Evolutionary conservation across 2,329 filamentous ascomycete species (phyloP), one percentile per base, ranked within the genome.

Genomic region (Trichothecium roseum): DNA sequence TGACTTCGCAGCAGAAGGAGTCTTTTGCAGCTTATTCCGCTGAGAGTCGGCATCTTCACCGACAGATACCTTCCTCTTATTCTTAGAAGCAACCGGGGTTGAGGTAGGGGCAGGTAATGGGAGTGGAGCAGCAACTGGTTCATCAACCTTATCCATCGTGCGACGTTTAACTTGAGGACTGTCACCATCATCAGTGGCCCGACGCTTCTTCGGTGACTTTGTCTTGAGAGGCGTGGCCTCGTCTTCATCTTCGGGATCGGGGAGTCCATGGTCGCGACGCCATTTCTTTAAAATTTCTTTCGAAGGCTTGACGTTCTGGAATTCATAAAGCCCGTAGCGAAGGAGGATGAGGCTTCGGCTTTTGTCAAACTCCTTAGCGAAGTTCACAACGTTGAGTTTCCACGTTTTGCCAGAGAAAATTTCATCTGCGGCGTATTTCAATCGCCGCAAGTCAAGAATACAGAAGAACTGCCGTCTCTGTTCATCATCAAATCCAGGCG

Each of bases 341-440:
- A 78, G 49, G 54, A 78, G 66, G 38, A 78, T 76, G 30, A 78
- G 56, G 44, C 71, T 73, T 33, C 73, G 63, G 48, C 72, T 77
- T 59, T 78, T 78, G 50, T 78, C 73, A 41, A 74, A 78, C 50
- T 77, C 73, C 50, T 76, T 78, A 28, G 73, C 72, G 39, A 78
- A 78, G 50, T 76, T 77, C 42, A 71, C 51, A 14, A 77, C 66
- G 42, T 78, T 78, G 36, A 78, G 53, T 53, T 73, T 74, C 73
- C 73, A 78, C 43, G 74, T 72, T 50, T 77, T 77, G 49, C 66
- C 70, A 14, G 56, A 49, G 39, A 77, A 78, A 13, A 78, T 72
- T 45, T 77, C 72, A 44, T 76, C 66, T 18, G 73, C 72, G 5
- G 72, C 68, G 46, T 75, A 74, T 54, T 78, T 78, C 31, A 78